phyloP scores from a whole-genome alignment of 2,329 filamentous ascomycete species.

The Hirsutella minnesotensis region DNA sequence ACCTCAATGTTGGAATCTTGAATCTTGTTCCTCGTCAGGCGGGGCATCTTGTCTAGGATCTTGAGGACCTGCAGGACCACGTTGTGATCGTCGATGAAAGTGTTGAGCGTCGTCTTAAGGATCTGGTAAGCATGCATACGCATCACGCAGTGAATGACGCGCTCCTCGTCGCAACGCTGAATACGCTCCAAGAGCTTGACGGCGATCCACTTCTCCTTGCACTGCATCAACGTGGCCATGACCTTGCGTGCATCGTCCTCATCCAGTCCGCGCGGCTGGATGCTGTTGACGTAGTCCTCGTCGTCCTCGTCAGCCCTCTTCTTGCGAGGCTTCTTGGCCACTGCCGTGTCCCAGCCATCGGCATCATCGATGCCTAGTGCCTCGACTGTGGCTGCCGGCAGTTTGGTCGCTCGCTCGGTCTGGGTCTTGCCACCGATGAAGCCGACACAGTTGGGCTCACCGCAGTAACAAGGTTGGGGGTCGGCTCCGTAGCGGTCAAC shows the following conservation, averaged over 20 bases:
- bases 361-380: constrained; percentile 89
- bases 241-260: constrained; percentile 83
- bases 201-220: constrained; percentile 98
- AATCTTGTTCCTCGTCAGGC: constrained; percentile 93
- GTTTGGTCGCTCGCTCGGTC: constrained; percentile 85
- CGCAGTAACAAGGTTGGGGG: constrained; percentile 94
- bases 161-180: constrained; percentile 75
- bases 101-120: constrained; percentile 72
- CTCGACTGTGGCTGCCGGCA: constrained; percentile 81
- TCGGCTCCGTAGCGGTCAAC: constrained; percentile 96
- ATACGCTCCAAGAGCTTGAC: constrained; percentile 89
- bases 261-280: constrained; percentile 67
- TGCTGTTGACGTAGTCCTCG: constrained; percentile 88
- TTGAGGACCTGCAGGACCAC: constrained; percentile 81
- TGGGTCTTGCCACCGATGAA: constrained; percentile 98
- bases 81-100: constrained; percentile 82
- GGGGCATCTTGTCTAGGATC: constrained; percentile 78
- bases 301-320: constrained; percentile 88
- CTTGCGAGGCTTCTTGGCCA: constrained; percentile 82
- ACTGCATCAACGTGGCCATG: constrained; percentile 93
- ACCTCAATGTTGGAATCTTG: constrained; percentile 90
- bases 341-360: constrained; percentile 83
- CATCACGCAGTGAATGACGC: constrained; percentile 76
- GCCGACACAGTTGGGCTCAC: constrained; percentile 84
- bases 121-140: constrained; percentile 97